A percentile compares a stretch with the other conserved stretches of the same genome.
Conservation (phyloP, 2,329 filamentous ascomycete species). For the Fusarium bulbicola region DNA sequence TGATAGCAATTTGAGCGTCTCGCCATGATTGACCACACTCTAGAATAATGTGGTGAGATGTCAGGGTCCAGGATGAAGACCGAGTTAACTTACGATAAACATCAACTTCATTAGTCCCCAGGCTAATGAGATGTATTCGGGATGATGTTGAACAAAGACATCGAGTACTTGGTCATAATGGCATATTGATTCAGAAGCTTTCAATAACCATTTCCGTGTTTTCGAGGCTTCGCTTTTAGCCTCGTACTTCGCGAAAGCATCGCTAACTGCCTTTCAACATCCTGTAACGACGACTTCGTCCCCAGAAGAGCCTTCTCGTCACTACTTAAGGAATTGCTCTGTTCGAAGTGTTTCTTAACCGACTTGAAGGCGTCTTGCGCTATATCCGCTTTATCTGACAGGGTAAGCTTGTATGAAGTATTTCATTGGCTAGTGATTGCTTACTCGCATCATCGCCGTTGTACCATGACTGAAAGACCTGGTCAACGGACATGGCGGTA, state of each 20-base stretch:
- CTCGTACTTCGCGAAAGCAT: background rate
- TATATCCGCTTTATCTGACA: background rate
- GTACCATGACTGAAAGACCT: background rate
- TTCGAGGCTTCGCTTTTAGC: background rate
- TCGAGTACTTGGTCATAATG: conserved; percentile 11
- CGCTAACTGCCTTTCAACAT: background rate
- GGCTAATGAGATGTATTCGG: conserved; percentile 5
- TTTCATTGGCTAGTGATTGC: background rate
- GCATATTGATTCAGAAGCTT: background rate
- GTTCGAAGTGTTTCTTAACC: background rate
- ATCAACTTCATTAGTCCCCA: conserved; percentile 22
- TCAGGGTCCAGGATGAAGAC: fast-evolving
- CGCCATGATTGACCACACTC: background rate
- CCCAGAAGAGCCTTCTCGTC: background rate
- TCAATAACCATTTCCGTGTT: background rate
- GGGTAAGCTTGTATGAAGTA: background rate
- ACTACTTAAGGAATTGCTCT: background rate
- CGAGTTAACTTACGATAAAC: background rate
- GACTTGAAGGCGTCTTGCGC: background rate
- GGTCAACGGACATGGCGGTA: background rate
- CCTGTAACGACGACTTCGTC: background rate
- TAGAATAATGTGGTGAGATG: background rate
- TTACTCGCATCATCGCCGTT: background rate
- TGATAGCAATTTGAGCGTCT: background rate
- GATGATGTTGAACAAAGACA: conserved; percentile 19